These are phyloP conservation scores for Penstemon eatonii DNA, from an alignment of 257 asterid species.

Conservation along the genomic window DNA sequence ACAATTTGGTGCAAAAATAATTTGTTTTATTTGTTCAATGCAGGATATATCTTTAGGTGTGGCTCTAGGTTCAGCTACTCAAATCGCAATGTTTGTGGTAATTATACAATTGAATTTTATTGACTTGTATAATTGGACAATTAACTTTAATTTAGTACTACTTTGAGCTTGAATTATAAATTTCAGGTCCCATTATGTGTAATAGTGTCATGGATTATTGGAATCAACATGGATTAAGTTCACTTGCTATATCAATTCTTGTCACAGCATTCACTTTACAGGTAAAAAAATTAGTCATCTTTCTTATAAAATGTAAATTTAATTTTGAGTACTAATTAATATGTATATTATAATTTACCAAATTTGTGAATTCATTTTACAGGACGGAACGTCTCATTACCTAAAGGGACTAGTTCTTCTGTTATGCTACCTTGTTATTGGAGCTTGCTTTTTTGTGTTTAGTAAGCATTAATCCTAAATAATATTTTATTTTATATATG, in stretches of 20 bases:
- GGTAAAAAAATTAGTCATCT: too few relatives aligned
- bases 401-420: slow-evolving; percentile 81
- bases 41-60: too few relatives aligned
- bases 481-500: too few relatives aligned
- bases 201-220: slow-evolving; percentile 64
- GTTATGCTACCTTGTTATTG: slow-evolving; percentile 71
- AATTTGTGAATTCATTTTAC: slow-evolving; percentile 18
- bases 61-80: too few relatives aligned
- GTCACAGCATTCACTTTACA: too few relatives aligned
- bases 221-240: slow-evolving; percentile 61
- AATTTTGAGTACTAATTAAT: too few relatives aligned
- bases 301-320: too few relatives aligned
- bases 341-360: neutral
- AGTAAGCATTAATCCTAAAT: slow-evolving; percentile 34
- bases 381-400: slow-evolving; percentile 95
- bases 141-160: neutral
- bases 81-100: too few relatives aligned
- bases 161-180: neutral
- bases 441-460: slow-evolving; percentile 64
- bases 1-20: neutral
- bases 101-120: too few relatives aligned
- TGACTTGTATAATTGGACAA: too few relatives aligned
- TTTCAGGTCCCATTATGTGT: slow-evolving; percentile 60
- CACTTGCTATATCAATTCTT: slow-evolving; percentile 59
- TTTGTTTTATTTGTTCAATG: neutral